Conservation (phyloP, 1,284 basidiomycete genomes). For the Rhodotorula sp. region DNA sequence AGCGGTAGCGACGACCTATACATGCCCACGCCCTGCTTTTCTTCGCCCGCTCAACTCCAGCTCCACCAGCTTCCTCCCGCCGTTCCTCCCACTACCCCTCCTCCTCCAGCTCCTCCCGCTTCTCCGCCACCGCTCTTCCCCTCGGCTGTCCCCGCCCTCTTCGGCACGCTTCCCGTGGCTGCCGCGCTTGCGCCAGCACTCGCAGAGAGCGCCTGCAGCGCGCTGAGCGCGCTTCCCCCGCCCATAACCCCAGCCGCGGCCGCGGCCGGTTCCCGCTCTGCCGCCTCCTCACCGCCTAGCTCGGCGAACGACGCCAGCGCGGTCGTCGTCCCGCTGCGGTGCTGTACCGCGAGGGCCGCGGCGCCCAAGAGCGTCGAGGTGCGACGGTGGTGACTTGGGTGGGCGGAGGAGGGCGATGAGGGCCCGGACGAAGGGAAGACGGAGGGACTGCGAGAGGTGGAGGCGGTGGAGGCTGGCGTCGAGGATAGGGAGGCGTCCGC, state of each 20-base stretch:
- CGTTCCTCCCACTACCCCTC: background rate
- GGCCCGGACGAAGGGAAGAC: background rate
- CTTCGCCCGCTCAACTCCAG: background rate
- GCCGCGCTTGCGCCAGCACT: background rate
- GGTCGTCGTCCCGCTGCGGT: background rate
- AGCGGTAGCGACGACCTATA: background rate
- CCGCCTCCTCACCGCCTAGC: background rate
- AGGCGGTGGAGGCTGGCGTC: background rate
- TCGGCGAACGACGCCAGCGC: background rate
- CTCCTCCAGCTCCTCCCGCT: background rate
- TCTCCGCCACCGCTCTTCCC: background rate
- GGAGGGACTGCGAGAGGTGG: background rate
- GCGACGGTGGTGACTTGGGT: background rate
- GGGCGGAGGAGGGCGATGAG: background rate
- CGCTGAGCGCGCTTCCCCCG: background rate
- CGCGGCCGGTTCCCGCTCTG: background rate
- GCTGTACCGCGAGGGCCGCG: background rate
- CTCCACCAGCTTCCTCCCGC: background rate
- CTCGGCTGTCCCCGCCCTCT: background rate
- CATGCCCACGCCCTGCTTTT: background rate
- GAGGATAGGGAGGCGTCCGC: background rate
- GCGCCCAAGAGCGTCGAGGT: background rate
- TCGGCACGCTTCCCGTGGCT: background rate
- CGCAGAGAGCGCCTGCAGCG: background rate
- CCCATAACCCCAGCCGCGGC: background rate